Conservation (phyloP, 2,329 filamentous ascomycete genomes). For the Thielaviopsis cerberus region DNA sequence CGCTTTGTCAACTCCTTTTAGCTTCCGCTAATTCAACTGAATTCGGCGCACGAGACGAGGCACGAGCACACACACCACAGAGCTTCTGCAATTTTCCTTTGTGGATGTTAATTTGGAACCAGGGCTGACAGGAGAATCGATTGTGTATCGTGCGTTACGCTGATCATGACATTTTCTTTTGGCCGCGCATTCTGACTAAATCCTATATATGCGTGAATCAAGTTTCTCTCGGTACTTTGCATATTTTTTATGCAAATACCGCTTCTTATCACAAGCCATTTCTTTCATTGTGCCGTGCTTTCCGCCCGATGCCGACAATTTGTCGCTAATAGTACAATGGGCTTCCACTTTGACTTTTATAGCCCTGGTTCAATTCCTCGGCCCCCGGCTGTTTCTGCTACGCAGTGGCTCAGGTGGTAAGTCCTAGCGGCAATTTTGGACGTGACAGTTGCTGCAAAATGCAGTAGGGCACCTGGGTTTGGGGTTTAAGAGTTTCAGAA, state of each 20-base stretch:
- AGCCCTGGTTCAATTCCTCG: not conserved
- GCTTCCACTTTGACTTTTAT: no score
- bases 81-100: not conserved
- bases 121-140: not conserved
- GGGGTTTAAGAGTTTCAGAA: not conserved
- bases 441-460: not conserved
- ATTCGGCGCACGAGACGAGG: not conserved
- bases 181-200: no score
- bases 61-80: not conserved
- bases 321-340: no score
- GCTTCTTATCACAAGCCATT: no score
- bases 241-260: no score
- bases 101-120: not conserved
- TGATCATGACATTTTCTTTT: not conserved
- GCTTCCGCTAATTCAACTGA: not conserved
- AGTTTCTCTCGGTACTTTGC: no score
- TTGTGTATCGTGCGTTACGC: not conserved
- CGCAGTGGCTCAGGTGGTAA: not conserved
- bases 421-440: not conserved
- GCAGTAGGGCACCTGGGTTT: not conserved
- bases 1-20: not conserved
- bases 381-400: not conserved
- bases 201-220: no score
- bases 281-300: no score
- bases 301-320: no score